Evolutionary conservation across 2,329 filamentous ascomycete genomes (phyloP), one percentile per base, ranked within the genome.

Genomic region (Acarospora socialis): DNA sequence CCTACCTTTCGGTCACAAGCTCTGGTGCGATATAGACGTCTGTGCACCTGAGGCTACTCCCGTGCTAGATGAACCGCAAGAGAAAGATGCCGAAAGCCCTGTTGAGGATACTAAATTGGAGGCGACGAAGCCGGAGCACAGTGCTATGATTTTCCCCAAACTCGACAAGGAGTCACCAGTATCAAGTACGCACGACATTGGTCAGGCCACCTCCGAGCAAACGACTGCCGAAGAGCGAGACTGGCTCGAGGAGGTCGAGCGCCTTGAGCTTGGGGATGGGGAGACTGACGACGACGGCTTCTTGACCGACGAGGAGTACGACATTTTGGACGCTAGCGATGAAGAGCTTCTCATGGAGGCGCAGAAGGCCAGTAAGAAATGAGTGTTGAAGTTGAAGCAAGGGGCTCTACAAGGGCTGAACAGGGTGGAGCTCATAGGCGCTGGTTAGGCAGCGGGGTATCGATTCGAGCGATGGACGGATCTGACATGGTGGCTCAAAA

Each of bases 241-340:
- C 14, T 58, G 67, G 28, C 62, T 68, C 14, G 63, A 72, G 41
- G 71, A 75, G 46, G 64, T 66, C 30, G 69, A 71, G 43, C 71
- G 65, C 42, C 59, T 74, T 36, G 63, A 67, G 13, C 47, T 66
- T 24, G 61, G 61, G 23, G 61, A 61, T 33, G 51, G 51, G 15
- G 52, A 56, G 8, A 51, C 53, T 5, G 59, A 53, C 14, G 62
- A 66, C n/a, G 73, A 80, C 38, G 81, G 77, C 8, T 94, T 93
- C 65, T 60, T 92, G 65, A 95, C 90, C 0, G 90, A 98, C 42
- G 90, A 95, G 55, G 90, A 98, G 60, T 98, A 95, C 54, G 90
- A 98, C 49, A 86, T 95, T 43, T 73, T 95, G 27, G 84, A 94
- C 60, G 87, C 84, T 25, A 92, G 82, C 37, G 87, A 95, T 44